A percentile compares a stretch with the other conserved stretches of the same genome.
Evolutionary conservation across 2,329 filamentous ascomycete species (phyloP).

Genomic region (Lasiodiplodia hormozganensis): DNA sequence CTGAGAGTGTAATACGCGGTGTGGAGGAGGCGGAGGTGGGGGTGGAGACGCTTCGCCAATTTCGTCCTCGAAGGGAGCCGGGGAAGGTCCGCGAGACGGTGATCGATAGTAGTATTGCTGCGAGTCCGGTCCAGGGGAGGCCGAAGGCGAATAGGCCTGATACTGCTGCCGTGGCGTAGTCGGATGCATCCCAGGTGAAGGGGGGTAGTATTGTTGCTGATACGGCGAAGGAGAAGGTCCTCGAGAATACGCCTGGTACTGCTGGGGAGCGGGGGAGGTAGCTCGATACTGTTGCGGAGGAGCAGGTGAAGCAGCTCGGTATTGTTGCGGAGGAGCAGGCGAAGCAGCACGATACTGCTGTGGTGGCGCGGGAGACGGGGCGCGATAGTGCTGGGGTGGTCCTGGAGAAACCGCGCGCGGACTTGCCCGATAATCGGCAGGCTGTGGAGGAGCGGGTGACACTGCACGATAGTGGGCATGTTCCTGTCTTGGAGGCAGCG

Average conservation of each 20-base stretch:
- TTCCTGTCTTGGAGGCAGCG: constrained; percentile 32
- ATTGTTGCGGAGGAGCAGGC: constrained; percentile 32
- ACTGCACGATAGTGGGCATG: constrained; percentile 37
- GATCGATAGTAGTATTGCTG: constrained; percentile 31
- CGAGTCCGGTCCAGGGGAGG: constrained; percentile 25
- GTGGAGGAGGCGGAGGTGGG: constrained; percentile 84
- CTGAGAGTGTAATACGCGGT: constrained; percentile 64
- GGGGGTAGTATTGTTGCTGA: constrained; percentile 29
- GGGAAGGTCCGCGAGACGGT: constrained; percentile 30
- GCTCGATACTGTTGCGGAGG: constrained; percentile 33
- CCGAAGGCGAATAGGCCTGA: constrained; percentile 30
- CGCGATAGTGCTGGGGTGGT: constrained; percentile 32
- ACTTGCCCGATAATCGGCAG: constrained; percentile 12
- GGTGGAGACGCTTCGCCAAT: constrained; percentile 72
- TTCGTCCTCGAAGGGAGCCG: constrained; percentile 40
- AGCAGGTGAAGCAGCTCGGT: constrained; percentile 10
- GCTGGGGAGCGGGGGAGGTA: constrained; percentile 38
- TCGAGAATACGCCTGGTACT: constrained; percentile 37
- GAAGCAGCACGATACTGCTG: constrained; percentile 35
- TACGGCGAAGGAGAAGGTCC: constrained; percentile 32
- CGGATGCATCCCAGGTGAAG: constrained; percentile 47
- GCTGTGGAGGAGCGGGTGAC: constrained; percentile 49
- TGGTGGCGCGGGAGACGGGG: constrained; percentile 36
- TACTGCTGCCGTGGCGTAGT: constrained; percentile 33
- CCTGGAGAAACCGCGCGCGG: constrained; percentile 36